These are phyloP conservation scores for Triticum monococcum DNA, from an alignment of 176 grass and related monocot genomes.

Conservation along the genomic window DNA sequence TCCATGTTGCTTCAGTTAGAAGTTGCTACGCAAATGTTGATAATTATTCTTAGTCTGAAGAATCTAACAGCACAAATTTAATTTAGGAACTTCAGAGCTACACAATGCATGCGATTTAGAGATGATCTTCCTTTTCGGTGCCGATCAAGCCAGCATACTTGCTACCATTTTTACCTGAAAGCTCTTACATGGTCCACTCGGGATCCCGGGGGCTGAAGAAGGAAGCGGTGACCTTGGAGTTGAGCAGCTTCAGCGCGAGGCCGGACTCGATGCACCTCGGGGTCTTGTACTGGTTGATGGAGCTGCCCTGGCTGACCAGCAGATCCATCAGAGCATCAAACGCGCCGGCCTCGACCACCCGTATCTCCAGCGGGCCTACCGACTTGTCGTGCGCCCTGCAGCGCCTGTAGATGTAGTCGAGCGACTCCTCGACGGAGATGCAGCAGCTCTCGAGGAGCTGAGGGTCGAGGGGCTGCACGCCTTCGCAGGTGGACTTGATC, in stretches of 20 bases:
- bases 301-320: constrained; percentile 66
- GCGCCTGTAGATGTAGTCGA: constrained; percentile 69
- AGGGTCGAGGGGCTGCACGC: not conserved
- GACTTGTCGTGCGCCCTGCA: constrained; percentile 71
- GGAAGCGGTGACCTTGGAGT: constrained; percentile 47
- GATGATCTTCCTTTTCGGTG: not conserved
- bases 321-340: constrained; percentile 84
- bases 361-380: constrained; percentile 67
- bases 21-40: not conserved
- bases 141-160: not conserved
- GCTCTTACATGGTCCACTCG: constrained; percentile 39
- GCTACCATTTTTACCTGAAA: not conserved
- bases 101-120: not conserved
- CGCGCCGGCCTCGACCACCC: constrained; percentile 57
- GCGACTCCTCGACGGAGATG: constrained; percentile 56
- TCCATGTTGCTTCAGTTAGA: not conserved
- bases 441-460: constrained; percentile 63
- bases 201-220: constrained; percentile 71
- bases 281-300: constrained; percentile 91
- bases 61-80: not conserved
- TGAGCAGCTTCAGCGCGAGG: constrained; percentile 51
- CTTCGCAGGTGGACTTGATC: constrained; percentile 47
- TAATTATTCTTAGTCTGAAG: not conserved
- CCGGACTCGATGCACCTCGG: constrained; percentile 60
- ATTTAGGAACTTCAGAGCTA: not conserved